Percentiles rank a stretch among this genome's conserved stretches.
Conservation (phyloP, 306 rosid species). For the Coriaria nepalensis region DNA sequence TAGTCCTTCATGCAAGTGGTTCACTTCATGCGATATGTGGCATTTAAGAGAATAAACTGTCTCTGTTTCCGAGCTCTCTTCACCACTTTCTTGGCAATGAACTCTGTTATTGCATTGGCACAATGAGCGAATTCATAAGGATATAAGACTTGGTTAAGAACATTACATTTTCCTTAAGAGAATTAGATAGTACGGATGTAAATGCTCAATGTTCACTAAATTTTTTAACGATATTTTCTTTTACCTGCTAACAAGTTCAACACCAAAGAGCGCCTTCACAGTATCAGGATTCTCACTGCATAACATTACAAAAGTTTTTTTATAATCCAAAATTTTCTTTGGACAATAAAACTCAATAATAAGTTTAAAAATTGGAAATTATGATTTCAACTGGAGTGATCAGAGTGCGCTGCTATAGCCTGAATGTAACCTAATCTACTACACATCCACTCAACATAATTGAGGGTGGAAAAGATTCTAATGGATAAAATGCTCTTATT, state of each 20-base stretch:
- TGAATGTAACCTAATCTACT: background rate
- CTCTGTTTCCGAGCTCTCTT: slow-evolving; percentile 96
- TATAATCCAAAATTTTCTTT: background rate
- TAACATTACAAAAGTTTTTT: slow-evolving; percentile 9
- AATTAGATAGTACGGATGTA: background rate
- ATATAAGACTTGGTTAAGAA: background rate
- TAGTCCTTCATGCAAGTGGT: slow-evolving; percentile 94
- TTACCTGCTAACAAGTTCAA: slow-evolving; percentile 83
- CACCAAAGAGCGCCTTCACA: slow-evolving; percentile 72
- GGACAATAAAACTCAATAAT: background rate
- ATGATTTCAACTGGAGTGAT: background rate
- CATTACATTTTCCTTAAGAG: too few species aligned
- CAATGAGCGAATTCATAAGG: slow-evolving; percentile 15
- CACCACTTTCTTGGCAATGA: slow-evolving; percentile 88
- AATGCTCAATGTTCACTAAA: background rate
- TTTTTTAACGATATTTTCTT: slow-evolving; percentile 2
- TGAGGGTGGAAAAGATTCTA: background rate
- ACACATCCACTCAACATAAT: background rate
- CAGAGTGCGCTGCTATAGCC: background rate
- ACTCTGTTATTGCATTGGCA: slow-evolving; percentile 40
- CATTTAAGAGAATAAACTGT: slow-evolving; percentile 93
- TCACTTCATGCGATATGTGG: slow-evolving; percentile 97
- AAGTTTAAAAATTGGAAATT: slow-evolving; percentile 8
- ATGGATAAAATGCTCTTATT: slow-evolving; percentile 1
- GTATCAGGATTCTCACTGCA: slow-evolving; percentile 72